These are phyloP conservation scores for Chalara sp. DNA, from an alignment of 2,329 filamentous ascomycete species.

Conservation along the genomic window DNA sequence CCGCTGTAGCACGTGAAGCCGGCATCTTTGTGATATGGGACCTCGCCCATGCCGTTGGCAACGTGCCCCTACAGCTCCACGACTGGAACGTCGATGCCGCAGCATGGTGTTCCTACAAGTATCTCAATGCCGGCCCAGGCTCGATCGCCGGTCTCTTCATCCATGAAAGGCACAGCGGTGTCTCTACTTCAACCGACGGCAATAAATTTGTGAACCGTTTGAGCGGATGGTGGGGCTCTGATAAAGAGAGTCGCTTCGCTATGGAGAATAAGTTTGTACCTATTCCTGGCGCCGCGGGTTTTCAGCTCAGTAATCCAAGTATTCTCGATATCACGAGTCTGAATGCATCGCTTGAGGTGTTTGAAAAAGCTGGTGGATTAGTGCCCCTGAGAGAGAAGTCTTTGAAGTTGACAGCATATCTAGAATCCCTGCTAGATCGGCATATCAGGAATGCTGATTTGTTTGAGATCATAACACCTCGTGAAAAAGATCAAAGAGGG, in stretches of 20 bases:
- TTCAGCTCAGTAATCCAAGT: constrained; percentile 70
- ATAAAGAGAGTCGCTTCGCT: constrained; percentile 61
- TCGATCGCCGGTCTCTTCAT: constrained; percentile 70
- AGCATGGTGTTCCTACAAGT: constrained; percentile 80
- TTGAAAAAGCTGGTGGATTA: constrained; percentile 57
- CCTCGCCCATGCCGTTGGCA: constrained; percentile 71
- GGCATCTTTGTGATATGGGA: constrained; percentile 73
- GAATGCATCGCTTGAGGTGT: constrained; percentile 63
- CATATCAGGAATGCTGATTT: constrained; percentile 23
- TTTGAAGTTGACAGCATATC: constrained; percentile 57
- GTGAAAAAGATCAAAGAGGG: constrained; percentile 55
- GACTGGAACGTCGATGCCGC: constrained; percentile 76
- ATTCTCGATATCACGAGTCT: constrained; percentile 68
- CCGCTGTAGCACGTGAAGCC: constrained; percentile 57
- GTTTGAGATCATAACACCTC: constrained; percentile 60
- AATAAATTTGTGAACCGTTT: constrained; percentile 46
- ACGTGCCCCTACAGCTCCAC: constrained; percentile 65
- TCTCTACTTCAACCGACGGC: constrained; percentile 10
- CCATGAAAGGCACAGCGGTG: constrained; percentile 43
- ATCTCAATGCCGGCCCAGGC: constrained; percentile 71
- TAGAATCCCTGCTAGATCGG: constrained; percentile 51
- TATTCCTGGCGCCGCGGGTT: constrained; percentile 66
- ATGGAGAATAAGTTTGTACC: constrained; percentile 72
- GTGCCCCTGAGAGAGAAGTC: constrained; percentile 57
- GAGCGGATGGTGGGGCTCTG: constrained; percentile 77